Conservation (phyloP, 164 flowering plant species). For the Tetrastigma voinierianum region DNA sequence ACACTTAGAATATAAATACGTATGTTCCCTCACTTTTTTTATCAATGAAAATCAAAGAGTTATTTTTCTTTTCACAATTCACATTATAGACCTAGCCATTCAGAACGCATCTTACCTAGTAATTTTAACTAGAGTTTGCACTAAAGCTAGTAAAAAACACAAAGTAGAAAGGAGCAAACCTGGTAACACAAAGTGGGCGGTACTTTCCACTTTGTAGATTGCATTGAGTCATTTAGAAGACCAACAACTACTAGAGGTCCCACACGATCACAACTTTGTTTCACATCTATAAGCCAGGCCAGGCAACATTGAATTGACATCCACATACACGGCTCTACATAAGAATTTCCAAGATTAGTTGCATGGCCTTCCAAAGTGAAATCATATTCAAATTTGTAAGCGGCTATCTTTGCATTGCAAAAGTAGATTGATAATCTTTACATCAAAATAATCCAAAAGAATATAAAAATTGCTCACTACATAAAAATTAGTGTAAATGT, state of each 20-base stretch:
- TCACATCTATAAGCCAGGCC: constrained; percentile 53
- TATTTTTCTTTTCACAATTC: too few relatives aligned
- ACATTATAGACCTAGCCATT: background rate
- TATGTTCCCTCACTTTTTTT: too few relatives aligned
- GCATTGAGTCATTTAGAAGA: constrained; percentile 42
- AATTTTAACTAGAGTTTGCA: background rate
- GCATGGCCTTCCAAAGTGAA: background rate
- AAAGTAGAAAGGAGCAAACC: constrained; percentile 36
- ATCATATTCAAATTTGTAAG: too few relatives aligned
- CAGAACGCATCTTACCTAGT: background rate
- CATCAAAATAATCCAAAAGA: too few relatives aligned
- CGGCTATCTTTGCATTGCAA: too few relatives aligned
- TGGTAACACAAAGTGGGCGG: constrained; percentile 51
- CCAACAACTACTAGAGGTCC: constrained; percentile 71
- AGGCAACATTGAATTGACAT: constrained; percentile 50
- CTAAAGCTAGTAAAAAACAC: too few relatives aligned
- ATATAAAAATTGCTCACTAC: too few relatives aligned
- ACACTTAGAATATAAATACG: too few relatives aligned
- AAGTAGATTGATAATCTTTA: too few relatives aligned
- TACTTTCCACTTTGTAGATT: constrained; percentile 29
- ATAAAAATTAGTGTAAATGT: too few relatives aligned
- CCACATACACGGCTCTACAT: constrained; percentile 59
- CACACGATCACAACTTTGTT: constrained; percentile 57
- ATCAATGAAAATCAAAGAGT: too few relatives aligned
- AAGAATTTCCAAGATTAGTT: constrained; percentile 11